Conservation (phyloP, 305 asterid genomes). For the Fraxinus dipetala region DNA sequence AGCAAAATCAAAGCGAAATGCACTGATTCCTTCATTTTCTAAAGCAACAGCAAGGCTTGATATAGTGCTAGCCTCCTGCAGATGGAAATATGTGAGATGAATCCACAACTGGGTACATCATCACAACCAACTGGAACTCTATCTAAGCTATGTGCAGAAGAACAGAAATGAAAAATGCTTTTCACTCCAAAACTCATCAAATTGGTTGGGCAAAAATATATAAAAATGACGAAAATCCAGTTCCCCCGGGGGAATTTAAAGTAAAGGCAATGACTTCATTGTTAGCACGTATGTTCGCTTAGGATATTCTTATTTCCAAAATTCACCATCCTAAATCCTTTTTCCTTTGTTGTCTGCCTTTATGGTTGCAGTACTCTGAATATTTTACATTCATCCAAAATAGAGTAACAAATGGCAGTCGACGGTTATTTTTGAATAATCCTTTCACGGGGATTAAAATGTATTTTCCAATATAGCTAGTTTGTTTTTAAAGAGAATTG, state of each 20-base stretch:
- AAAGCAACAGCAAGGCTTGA: slow-evolving; percentile 55
- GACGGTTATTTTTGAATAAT: too few species aligned
- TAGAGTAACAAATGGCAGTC: not conserved
- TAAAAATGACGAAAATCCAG: not conserved
- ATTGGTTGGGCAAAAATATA: slow-evolving; percentile 2
- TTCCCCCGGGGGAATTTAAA: not conserved
- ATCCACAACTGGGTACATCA: not conserved
- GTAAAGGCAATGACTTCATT: not conserved
- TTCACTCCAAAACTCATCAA: not conserved
- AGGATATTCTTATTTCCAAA: slow-evolving; percentile 5
- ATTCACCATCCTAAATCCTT: not conserved
- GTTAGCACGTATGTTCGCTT: not conserved
- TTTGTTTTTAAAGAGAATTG: not conserved
- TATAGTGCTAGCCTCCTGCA: slow-evolving; percentile 53
- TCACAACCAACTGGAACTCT: slow-evolving; percentile 3
- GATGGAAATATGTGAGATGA: slow-evolving; percentile 21
- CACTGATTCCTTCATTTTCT: slow-evolving; percentile 74
- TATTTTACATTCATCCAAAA: not conserved
- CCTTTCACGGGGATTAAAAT: not conserved
- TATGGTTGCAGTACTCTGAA: not conserved
- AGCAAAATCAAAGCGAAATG: slow-evolving; percentile 82
- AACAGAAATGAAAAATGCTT: not conserved
- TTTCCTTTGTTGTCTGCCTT: not conserved
- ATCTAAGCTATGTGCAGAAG: not conserved
- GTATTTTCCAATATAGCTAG: not conserved